A percentile compares a stretch with the other conserved stretches of the same genome.
Evolutionary conservation across 2,329 filamentous ascomycete genomes (phyloP).

Genomic region (Colletotrichum sp.): DNA sequence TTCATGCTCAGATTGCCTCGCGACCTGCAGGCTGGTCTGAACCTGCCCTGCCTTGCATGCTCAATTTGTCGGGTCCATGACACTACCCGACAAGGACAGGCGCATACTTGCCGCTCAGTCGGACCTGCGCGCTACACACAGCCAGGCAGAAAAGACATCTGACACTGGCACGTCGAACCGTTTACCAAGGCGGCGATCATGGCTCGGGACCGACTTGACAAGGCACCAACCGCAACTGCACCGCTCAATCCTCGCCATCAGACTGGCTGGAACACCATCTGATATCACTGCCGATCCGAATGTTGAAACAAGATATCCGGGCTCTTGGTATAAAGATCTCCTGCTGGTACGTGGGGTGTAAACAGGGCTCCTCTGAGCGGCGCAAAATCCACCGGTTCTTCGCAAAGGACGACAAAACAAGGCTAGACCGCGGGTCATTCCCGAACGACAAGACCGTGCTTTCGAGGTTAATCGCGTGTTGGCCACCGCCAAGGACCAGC

Average conservation of each 20-base stretch:
- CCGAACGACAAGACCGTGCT: constrained; percentile 18
- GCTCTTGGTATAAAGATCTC: constrained; percentile 15
- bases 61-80: not conserved
- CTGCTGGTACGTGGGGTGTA: not conserved
- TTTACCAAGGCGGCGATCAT: not conserved
- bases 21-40: constrained; percentile 7
- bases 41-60: not conserved
- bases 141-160: not conserved
- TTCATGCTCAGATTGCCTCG: not conserved
- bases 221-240: not conserved
- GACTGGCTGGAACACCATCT: constrained; percentile 12
- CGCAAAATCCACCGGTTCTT: constrained; percentile 7
- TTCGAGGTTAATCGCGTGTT: not conserved
- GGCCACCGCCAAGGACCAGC: not conserved
- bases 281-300: not conserved
- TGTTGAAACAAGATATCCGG: constrained; percentile 10
- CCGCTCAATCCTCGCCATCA: constrained; percentile 14
- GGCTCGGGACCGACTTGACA: constrained; percentile 11
- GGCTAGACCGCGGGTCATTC: not conserved
- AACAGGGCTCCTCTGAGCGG: not conserved
- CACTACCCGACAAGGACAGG: not conserved
- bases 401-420: constrained; percentile 1
- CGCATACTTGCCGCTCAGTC: not conserved
- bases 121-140: not conserved
- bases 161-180: not conserved